Base-by-base conservation (phyloP, 2,329 filamentous ascomycete species). In the Monosporascus sp. region DNA sequence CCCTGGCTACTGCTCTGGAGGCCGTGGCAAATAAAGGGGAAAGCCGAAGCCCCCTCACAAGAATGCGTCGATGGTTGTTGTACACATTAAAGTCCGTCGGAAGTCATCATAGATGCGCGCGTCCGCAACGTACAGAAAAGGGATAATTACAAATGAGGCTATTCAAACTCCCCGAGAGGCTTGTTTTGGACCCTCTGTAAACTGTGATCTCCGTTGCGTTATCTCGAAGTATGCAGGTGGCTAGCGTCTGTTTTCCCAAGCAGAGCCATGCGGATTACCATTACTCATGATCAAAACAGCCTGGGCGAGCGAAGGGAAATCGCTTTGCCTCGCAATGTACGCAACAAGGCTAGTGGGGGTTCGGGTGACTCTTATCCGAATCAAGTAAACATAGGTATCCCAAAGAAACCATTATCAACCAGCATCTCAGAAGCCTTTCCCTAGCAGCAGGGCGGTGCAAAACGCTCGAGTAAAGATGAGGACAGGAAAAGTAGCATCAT, bases 301-400 rank as follows among this genome's bases (percentile, higher is more conserved):
- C 14, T 1, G 22, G 14, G 40, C 7, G 18, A 20, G 11, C 18
- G 17, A 43, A 3, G 11, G 18, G 22, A 1, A 43, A 11, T 20
- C 3, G n/a, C 40, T 20, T 20, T 43, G 7, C 9, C 18, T 20
- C 22, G 22, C 22, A 20, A 20, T 20, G 17, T 43, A 18, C n/a
- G n/a, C 24, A 20, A 24, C 52, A 51, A 51, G 48, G 40, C 50
- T 47, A 41, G 40, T 52, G 50, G 54, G 55, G 52, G 58, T 56
- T 51, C 53, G 57, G 58, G 54, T 59, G 51, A 56, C 57, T 55
- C 55, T 44, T 58, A 57, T 54, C 55, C 55, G 50, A 60, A 59
- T 57, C 52, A 54, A 55, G 58, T 51, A 60, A 51, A 50, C 18
- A 5, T 46, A n/a, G n/a, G n/a, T n/a, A 46, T n/a, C 24, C 24